Percentiles rank a stretch among this genome's conserved stretches.
These are phyloP conservation scores for Fragaria nilgerrensis DNA, from an alignment of 306 rosid genomes.

Conservation along the genomic window DNA sequence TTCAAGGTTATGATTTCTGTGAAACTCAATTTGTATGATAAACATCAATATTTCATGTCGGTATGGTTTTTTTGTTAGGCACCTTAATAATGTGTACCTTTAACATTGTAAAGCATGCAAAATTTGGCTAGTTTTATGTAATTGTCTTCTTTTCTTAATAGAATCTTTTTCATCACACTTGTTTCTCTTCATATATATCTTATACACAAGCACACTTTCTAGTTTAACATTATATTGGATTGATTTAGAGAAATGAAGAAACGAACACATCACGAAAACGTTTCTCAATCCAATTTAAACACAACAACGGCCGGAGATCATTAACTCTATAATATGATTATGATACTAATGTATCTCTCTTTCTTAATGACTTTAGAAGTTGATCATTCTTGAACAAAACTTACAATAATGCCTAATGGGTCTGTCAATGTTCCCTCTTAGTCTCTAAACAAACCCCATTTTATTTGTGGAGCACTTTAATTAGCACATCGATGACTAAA, in stretches of 20 bases:
- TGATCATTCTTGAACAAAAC: not conserved
- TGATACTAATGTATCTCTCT: not conserved
- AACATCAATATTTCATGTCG: too few species aligned
- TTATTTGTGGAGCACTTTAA: not conserved
- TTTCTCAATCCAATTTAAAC: not conserved
- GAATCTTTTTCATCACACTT: not conserved
- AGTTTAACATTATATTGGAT: not conserved
- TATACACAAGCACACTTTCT: not conserved
- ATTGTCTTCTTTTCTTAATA: not conserved
- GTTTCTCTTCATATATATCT: not conserved
- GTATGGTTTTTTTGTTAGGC: too few species aligned
- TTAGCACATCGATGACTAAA: not conserved
- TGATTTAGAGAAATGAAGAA: not conserved
- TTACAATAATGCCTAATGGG: not conserved
- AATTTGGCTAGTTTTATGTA: not conserved
- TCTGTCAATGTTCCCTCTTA: not conserved
- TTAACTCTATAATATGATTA: not conserved
- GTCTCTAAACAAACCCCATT: not conserved
- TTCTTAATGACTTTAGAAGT: not conserved
- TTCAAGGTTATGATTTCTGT: too few species aligned
- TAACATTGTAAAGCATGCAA: not conserved
- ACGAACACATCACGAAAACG: not conserved
- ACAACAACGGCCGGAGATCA: not conserved
- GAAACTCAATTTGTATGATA: too few species aligned
- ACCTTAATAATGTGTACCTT: too few species aligned